These are phyloP conservation scores for Amphirosellinia nigrospora DNA, from an alignment of 495 filamentous ascomycete species.

Conservation along the genomic window DNA sequence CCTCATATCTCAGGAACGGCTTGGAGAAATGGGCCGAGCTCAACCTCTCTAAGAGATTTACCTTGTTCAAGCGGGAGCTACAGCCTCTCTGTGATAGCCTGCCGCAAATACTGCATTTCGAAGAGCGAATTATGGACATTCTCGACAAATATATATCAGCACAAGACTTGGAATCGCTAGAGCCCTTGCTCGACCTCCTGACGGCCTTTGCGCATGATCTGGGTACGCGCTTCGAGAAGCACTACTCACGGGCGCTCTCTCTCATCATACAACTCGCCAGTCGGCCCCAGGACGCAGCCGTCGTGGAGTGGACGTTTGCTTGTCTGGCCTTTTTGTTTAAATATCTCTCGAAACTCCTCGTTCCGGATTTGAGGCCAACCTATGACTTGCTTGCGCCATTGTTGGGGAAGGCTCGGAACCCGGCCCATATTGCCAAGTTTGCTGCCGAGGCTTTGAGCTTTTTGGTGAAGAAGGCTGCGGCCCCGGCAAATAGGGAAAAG, in stretches of 20 bases:
- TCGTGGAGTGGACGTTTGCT: slow-evolving; percentile 95
- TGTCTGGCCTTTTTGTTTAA: slow-evolving; percentile 97
- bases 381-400: slow-evolving; percentile 83
- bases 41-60: slow-evolving; percentile 83
- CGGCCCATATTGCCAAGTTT: slow-evolving; percentile 84
- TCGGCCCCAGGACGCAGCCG: slow-evolving; percentile 66
- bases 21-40: slow-evolving; percentile 88
- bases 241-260: slow-evolving; percentile 74
- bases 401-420: slow-evolving; percentile 81
- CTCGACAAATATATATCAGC: slow-evolving; percentile 79
- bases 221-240: slow-evolving; percentile 83
- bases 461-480: slow-evolving; percentile 83
- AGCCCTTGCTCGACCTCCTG: slow-evolving; percentile 83
- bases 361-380: slow-evolving; percentile 82
- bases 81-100: slow-evolving; percentile 83
- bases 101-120: slow-evolving; percentile 86
- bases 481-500: slow-evolving; percentile 72
- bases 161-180: slow-evolving; percentile 74
- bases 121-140: slow-evolving; percentile 79
- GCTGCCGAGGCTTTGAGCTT: slow-evolving; percentile 95
- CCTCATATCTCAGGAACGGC: slow-evolving; percentile 81
- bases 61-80: slow-evolving; percentile 73
- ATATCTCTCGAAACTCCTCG: slow-evolving; percentile 84
- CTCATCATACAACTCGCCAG: slow-evolving; percentile 64
- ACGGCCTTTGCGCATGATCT: slow-evolving; percentile 92